Base-by-base conservation (phyloP, 129 eudicot species). In the Calendula officinalis region DNA sequence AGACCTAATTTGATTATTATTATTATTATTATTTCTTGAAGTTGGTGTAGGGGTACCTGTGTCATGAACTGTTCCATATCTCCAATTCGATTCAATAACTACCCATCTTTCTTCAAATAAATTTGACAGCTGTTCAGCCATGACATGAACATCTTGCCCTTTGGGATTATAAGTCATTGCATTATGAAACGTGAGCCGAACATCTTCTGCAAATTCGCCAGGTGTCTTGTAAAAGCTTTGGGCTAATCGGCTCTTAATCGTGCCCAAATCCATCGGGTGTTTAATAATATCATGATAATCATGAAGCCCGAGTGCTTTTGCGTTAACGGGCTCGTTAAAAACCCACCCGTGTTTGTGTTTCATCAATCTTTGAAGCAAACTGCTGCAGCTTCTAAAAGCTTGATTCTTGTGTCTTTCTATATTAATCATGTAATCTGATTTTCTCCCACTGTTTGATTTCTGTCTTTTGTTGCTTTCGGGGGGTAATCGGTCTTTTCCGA, bases 401-500 rank as follows among this genome's bases (percentile, higher is more conserved):
- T 22, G 30, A 22, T 22, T 22, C 30, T 22, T 22, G 30, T 22
- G 30, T 22, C 30, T 22, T 22, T 22, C 30, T 1, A 22, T 22
- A 2, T 22, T 22, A 22, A 22, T 22, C 30, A 2, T 22, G 30
- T 22, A 22, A 22, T 22, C 30, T 1, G 30, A 22, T 22, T 22
- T 22, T 22, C 30, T 22, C 30, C 30, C 30, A 22, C 30, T 22
- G 30, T 22, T 22, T 22, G 30, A 22, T 22, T 22, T 22, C 30
- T 22, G 30, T 2, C 30, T 22, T 22, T 22, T 22, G 30, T 22
- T 22, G 30, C 30, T 22, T 22, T 22, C 30, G 30, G 94, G 79
- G 2, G 98, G 98, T 45, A 91, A 77, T 47, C 89, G 76, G 15
- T 91, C 98, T 65, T 87, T 91, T 4, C 94, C 88, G 30, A 87